Base-by-base conservation (phyloP, 192 early-diverging fungal species). In the Backusella australiensis region DNA sequence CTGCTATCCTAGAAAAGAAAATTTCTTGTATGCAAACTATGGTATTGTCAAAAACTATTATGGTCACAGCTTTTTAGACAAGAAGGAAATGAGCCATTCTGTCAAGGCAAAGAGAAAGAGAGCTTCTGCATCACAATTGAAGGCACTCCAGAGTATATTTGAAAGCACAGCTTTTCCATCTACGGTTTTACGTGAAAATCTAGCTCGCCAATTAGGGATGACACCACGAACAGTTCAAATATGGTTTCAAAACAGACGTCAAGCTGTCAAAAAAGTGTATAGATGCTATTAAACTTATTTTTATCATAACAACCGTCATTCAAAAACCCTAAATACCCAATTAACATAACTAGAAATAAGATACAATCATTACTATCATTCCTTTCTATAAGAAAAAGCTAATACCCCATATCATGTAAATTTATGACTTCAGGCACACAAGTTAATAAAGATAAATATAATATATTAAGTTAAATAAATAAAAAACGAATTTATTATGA, bases 201-300 rank as follows among this genome's bases (percentile, higher is more conserved):
- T 69, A 7, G 93, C 91, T 19, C 80, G 85, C 71, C 76, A 91
- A 79, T 73, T 93, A 44, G 88, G 85, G 15, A 90, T 94, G 86
- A 86, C 89, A 21, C 87, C 93, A 4, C 84, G 92, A 59, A 90
- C 87, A 4, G 88, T 94, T 32, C 93, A 94, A 76, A 90, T 94
- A 17, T 94, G 93, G 95, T 95, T 95, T 83, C 94, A 95, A 78
- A 96, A 95, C 80, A 89, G 93, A 15, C 86, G 95, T 1, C 67
- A 69, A 21, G 67, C 67, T 21, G 67, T 69, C n/a, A 69, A 36
- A 69, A 69, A 69, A 69, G 34, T 69, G 35, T 69, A 36, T 36
- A 69, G 35, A 69, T 69, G 53, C 53, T 56, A 56, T 2, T 56
- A 56, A 21, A 21, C 21, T 21, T 21, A n/a, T 9, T 56, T 21